Base-by-base conservation (phyloP, 768 basidiomycete species). In the Russula dissimulans region DNA sequence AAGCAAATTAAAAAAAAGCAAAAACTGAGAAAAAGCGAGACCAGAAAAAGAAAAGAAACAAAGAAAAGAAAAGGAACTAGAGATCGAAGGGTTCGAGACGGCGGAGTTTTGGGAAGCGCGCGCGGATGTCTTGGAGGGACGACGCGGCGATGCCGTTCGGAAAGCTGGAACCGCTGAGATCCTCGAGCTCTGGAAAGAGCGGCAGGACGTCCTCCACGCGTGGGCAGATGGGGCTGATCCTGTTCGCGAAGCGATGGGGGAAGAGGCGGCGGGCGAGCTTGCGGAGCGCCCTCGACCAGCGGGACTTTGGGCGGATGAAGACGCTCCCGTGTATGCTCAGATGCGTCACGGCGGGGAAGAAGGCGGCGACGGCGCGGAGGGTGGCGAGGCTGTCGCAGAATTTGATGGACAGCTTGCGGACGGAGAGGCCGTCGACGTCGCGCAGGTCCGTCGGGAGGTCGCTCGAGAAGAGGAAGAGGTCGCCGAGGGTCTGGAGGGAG, bases 381-480 rank as follows among this genome's bases (percentile, higher is more conserved):
- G 61, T 62, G 7, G 51, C 45, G 26, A 62, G 61, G 51, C 56
- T 57, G 41, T 62, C 61, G 46, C 61, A 62, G n/a, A 62, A 62
- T 22, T 62, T 62, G 56, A 62, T 57, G 22, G 61, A 62, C 12
- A 62, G 26, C 12, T 18, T 46, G 56, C 56, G 61, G 22, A 62
- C 61, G 32, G 61, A 43, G 1, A 50, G 26, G 26, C 61, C 61
- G 34, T 62, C 56, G 45, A 62, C 42, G 26, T 52, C 61, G 14
- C 22, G 32, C 50, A 62, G 56, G 50, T 62, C 61, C 14, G 43
- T 36, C 22, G 61, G 61, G 39, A 62, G 56, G 38, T 62, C 61
- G 32, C 38, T 57, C n/a, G 61, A 62, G 42, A 62, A 62, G n/a
- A 62, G 51, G 41, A 62, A 62, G 45, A 62, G 61, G 11, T 62